phyloP scores from a whole-genome alignment of 2,329 filamentous ascomycete species.

The Ceratocystis huliohia region DNA sequence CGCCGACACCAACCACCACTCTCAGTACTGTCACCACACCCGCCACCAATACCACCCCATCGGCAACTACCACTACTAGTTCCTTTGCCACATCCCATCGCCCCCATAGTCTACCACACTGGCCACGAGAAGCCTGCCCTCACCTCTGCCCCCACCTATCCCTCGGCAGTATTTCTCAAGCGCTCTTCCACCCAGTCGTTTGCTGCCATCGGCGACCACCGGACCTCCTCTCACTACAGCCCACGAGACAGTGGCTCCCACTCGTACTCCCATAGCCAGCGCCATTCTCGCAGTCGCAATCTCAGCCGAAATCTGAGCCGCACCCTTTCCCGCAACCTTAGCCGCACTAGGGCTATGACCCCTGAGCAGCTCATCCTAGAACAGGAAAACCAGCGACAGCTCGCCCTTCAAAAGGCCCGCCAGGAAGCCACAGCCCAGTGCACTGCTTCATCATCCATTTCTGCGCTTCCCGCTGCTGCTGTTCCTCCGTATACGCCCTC shows the following conservation, averaged over 20 bases:
- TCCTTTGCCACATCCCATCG: not conserved
- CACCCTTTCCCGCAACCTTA: constrained; percentile 2
- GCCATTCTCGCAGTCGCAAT: constrained; percentile 2
- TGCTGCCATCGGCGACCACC: not conserved
- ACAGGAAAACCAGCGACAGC: constrained; percentile 14
- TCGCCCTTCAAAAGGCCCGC: constrained; percentile 15
- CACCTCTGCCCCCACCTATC: constrained; percentile 8
- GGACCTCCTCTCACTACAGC: not conserved
- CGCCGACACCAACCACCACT: constrained; percentile 8
- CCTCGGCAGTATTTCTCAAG: constrained; percentile 7
- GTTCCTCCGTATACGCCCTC: constrained; percentile 1
- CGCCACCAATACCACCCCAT: not conserved
- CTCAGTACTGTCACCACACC: not conserved
- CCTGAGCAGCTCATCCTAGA: constrained; percentile 5
- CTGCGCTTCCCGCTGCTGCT: not conserved
- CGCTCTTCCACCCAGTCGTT: constrained; percentile 11
- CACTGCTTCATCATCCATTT: not conserved
- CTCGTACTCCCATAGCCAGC: constrained; percentile 6
- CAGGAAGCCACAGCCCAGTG: not conserved
- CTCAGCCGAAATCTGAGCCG: constrained; percentile 7
- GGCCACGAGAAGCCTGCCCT: constrained; percentile 8
- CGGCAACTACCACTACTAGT: not conserved
- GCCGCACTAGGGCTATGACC: constrained; percentile 3
- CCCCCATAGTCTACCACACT: too few relatives aligned
- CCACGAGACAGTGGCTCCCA: not conserved